Evolutionary conservation across 192 early-diverging fungal genomes (phyloP).

Genomic region (Paraglomus brasilianum): DNA sequence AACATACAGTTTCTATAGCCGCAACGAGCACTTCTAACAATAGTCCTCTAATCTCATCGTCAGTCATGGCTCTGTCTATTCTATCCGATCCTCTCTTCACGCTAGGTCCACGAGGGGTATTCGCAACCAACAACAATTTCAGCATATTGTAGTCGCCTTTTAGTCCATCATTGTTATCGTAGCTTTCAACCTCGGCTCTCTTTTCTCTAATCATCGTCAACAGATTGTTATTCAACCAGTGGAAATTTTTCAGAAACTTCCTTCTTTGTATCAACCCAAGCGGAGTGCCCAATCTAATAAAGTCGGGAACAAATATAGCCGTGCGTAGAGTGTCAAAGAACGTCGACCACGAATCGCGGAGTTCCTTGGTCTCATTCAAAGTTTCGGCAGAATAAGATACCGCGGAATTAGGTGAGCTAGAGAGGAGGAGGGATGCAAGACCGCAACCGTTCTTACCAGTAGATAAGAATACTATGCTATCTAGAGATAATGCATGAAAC

Average conservation of each 20-base stretch:
- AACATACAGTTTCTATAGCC: slow-evolving; percentile 10
- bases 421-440: neutral
- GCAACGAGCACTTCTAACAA: neutral
- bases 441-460: slow-evolving; percentile 6
- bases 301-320: neutral
- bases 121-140: slow-evolving; percentile 21
- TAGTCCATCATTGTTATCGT: neutral
- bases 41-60: neutral
- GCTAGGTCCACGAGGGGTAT: slow-evolving; percentile 21
- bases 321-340: neutral
- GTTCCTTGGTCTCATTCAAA: neutral
- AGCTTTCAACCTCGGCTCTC: slow-evolving; percentile 19
- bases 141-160: slow-evolving; percentile 9
- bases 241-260: slow-evolving; percentile 3
- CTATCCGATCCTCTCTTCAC: neutral
- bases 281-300: slow-evolving; percentile 4
- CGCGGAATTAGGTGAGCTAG: neutral
- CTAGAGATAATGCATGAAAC: neutral
- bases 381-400: neutral
- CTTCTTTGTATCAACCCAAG: neutral
- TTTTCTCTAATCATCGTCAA: neutral
- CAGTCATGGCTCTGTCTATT: neutral
- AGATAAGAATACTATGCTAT: neutral
- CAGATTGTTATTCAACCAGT: neutral
- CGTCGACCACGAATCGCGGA: neutral